phyloP scores from a whole-genome alignment of 192 early-diverging fungal genomes.

The Glomus cerebriforme region DNA sequence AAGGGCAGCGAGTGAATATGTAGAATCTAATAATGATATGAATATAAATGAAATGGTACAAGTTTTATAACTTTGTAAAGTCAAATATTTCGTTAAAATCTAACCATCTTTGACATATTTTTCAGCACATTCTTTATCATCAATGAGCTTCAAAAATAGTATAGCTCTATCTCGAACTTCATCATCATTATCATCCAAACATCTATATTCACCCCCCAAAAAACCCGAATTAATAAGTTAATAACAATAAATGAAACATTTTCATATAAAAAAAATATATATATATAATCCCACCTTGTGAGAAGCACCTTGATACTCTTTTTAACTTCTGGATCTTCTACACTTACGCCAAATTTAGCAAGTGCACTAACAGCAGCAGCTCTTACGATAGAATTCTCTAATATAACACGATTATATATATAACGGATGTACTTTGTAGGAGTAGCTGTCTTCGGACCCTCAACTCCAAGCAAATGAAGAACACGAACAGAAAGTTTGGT shows the following conservation, averaged over 20 bases:
- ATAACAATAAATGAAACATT: background rate
- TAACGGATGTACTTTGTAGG: slow-evolving; percentile 98
- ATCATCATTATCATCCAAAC: slow-evolving; percentile 96
- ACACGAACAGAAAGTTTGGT: slow-evolving; percentile 98
- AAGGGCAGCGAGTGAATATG: slow-evolving; percentile 81
- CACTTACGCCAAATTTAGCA: slow-evolving; percentile 88
- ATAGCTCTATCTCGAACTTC: slow-evolving; percentile 97
- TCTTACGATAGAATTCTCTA: slow-evolving; percentile 95
- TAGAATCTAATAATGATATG: slow-evolving; percentile 76
- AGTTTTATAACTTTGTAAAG: slow-evolving; percentile 8
- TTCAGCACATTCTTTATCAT: slow-evolving; percentile 60
- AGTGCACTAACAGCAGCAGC: slow-evolving; percentile 96
- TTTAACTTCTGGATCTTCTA: slow-evolving; percentile 69
- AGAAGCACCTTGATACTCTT: slow-evolving; percentile 83
- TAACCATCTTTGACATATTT: slow-evolving; percentile 84
- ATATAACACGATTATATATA: slow-evolving; percentile 98
- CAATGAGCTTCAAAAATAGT: slow-evolving; percentile 81
- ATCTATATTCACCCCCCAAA: slow-evolving; percentile 58
- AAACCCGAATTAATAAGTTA: background rate
- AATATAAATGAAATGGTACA: slow-evolving; percentile 14
- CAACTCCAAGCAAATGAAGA: slow-evolving; percentile 89
- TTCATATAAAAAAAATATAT: too few species aligned
- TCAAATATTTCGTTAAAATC: slow-evolving; percentile 6
- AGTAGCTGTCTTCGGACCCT: slow-evolving; percentile 88
- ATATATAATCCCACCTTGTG: slow-evolving; percentile 50